Evolutionary conservation across 495 filamentous ascomycete genomes (phyloP).

Genomic region (Tuber brumale): DNA sequence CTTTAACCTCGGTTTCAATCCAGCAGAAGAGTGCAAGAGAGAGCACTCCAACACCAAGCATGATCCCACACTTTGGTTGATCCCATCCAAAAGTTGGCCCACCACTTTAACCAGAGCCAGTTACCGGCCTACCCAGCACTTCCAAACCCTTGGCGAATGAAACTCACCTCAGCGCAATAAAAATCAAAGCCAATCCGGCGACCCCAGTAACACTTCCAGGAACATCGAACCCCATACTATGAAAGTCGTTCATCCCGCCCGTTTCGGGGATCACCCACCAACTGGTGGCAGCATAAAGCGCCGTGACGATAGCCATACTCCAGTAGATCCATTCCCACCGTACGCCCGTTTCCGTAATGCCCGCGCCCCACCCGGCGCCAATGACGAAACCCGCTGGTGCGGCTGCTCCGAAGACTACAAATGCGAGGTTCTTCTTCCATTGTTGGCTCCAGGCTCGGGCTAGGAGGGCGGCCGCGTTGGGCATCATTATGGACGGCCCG

Average conservation of each 20-base stretch:
- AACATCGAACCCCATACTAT: conserved; percentile 47
- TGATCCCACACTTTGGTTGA: conserved; percentile 49
- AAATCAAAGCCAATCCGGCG: conserved; percentile 49
- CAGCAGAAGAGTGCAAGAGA: conserved; percentile 49
- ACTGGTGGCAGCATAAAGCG: conserved; percentile 45
- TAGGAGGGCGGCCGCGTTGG: conserved; percentile 59
- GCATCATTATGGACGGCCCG: conserved; percentile 56
- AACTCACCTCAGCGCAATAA: conserved; percentile 32
- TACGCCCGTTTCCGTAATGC: conserved; percentile 49
- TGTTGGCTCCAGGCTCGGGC: conserved; percentile 46
- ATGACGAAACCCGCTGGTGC: conserved; percentile 53
- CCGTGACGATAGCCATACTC: conserved; percentile 49
- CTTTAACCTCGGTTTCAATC: conserved; percentile 46
- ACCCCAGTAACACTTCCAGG: conserved; percentile 51
- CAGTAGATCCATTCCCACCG: conserved; percentile 68
- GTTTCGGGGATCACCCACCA: conserved; percentile 50
- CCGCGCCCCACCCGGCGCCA: conserved; percentile 48
- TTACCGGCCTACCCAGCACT: conserved; percentile 38
- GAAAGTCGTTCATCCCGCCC: conserved; percentile 27
- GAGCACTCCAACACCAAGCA: conserved; percentile 54
- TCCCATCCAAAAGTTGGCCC: conserved; percentile 55
- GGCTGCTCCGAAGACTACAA: conserved; percentile 57
- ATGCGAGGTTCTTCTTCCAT: conserved; percentile 56
- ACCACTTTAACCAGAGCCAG: conserved; percentile 47
- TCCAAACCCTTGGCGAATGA: conserved; percentile 48